A percentile compares a stretch with the other conserved stretches of the same genome.
These are phyloP conservation scores for Coemansia guatemalensis DNA, from an alignment of 192 early-diverging fungal genomes.

Conservation along the genomic window DNA sequence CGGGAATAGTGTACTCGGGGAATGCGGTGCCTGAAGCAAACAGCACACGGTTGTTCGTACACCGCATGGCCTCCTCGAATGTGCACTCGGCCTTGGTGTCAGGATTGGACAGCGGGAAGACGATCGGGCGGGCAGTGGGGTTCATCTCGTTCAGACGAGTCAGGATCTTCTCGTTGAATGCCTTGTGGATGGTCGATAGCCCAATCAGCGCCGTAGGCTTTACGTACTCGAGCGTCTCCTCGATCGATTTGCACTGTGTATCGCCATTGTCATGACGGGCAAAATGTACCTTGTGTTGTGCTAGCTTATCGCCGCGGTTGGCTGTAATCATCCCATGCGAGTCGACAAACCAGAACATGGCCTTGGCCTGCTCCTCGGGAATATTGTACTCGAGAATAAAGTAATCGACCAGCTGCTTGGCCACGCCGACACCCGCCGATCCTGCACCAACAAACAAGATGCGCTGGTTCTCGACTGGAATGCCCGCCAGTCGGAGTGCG, in stretches of 20 bases:
- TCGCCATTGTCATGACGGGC: slow-evolving; percentile 81
- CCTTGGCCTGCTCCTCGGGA: slow-evolving; percentile 60
- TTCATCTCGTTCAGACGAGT: slow-evolving; percentile 76
- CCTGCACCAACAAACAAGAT: slow-evolving; percentile 93
- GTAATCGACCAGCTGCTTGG: slow-evolving; percentile 80
- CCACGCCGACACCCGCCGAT: slow-evolving; percentile 90
- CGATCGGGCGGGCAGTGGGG: slow-evolving; percentile 63
- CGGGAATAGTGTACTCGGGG: slow-evolving; percentile 66
- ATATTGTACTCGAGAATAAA: slow-evolving; percentile 71
- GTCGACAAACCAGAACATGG: slow-evolving; percentile 78
- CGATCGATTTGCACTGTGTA: slow-evolving; percentile 68
- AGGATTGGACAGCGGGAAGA: slow-evolving; percentile 91
- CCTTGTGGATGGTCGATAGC: slow-evolving; percentile 72
- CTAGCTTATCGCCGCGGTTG: slow-evolving; percentile 82
- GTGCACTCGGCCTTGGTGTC: slow-evolving; percentile 89
- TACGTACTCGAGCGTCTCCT: slow-evolving; percentile 78
- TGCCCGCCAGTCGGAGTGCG: slow-evolving; percentile 65
- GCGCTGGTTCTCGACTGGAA: slow-evolving; percentile 71
- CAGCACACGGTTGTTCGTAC: slow-evolving; percentile 78
- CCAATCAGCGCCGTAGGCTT: slow-evolving; percentile 89
- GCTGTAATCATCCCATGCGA: slow-evolving; percentile 84
- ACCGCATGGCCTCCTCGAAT: slow-evolving; percentile 82
- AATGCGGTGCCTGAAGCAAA: slow-evolving; percentile 94
- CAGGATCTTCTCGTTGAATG: slow-evolving; percentile 72
- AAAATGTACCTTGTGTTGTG: slow-evolving; percentile 80